Percentiles rank a stretch among this genome's conserved stretches.
Evolutionary conservation across 495 filamentous ascomycete genomes (phyloP).

Genomic region (Pseudomonodictys pantanalensis): DNA sequence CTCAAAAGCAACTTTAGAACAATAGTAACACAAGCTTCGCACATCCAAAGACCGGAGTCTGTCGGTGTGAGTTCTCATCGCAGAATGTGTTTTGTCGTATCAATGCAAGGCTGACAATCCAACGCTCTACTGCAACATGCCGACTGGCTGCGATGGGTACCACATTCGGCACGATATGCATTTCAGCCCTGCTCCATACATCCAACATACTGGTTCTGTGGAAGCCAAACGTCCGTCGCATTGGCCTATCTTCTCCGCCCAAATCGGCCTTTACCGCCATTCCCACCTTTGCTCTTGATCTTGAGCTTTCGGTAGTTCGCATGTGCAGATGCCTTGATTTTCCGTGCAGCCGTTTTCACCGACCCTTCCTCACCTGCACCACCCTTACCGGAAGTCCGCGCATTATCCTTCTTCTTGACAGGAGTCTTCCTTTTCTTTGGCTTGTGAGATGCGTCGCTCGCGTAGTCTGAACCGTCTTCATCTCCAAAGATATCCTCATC

Average conservation of each 20-base stretch:
- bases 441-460: slow-evolving; percentile 27
- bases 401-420: slow-evolving; percentile 18
- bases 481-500: slow-evolving; percentile 19
- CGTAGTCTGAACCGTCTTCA: slow-evolving; percentile 35
- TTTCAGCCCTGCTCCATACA: too few relatives aligned
- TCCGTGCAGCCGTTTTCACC: slow-evolving; percentile 27
- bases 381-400: background rate
- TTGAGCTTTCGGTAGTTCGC: slow-evolving; percentile 34
- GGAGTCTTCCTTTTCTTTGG: slow-evolving; percentile 26
- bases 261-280: slow-evolving; percentile 27
- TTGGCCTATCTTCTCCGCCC: slow-evolving; percentile 22
- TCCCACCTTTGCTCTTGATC: slow-evolving; percentile 28
- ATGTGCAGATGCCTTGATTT: slow-evolving; percentile 27
- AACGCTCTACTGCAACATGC: background rate
- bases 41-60: background rate
- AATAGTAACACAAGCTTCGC: background rate
- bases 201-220: background rate
- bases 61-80: background rate
- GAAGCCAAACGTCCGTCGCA: background rate
- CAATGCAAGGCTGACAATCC: background rate
- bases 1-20: background rate
- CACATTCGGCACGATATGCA: too few relatives aligned
- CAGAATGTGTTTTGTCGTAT: background rate
- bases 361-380: slow-evolving; percentile 2
- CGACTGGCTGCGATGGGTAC: too few relatives aligned